Evolutionary conservation across 306 rosid species (phyloP).

Genomic region (Inga laurina): DNA sequence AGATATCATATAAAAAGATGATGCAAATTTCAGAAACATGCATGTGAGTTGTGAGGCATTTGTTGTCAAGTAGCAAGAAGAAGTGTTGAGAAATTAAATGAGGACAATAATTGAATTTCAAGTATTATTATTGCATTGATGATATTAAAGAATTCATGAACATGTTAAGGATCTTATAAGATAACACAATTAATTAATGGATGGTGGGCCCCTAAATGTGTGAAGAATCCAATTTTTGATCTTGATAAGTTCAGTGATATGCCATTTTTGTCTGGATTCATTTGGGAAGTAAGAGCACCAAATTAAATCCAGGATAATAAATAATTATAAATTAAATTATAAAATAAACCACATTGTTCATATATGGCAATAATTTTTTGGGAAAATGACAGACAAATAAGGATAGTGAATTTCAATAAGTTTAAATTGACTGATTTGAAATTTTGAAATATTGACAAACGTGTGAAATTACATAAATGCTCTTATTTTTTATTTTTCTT

Average conservation of each 20-base stretch:
- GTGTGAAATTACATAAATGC: too few relatives aligned
- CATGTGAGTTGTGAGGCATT: neutral
- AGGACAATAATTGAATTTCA: neutral
- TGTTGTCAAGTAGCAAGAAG: neutral
- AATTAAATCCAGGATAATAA: neutral
- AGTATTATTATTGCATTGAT: neutral
- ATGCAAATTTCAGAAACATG: too few relatives aligned
- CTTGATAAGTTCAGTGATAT: neutral
- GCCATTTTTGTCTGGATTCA: slow-evolving; percentile 3
- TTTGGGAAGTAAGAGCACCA: neutral
- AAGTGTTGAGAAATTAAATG: neutral
- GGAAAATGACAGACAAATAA: too few relatives aligned
- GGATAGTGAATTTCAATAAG: too few relatives aligned
- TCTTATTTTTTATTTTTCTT: too few relatives aligned
- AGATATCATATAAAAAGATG: too few relatives aligned
- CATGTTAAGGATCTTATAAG: neutral
- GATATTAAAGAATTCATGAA: neutral
- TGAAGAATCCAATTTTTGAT: neutral
- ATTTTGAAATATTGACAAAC: too few relatives aligned
- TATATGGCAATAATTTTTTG: too few relatives aligned
- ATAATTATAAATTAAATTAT: neutral
- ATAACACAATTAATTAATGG: neutral
- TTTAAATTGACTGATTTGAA: too few relatives aligned
- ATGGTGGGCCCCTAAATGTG: neutral
- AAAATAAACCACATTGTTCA: neutral